Base-by-base conservation (phyloP, 106 monocot species). In the Ottelia alismoides region DNA sequence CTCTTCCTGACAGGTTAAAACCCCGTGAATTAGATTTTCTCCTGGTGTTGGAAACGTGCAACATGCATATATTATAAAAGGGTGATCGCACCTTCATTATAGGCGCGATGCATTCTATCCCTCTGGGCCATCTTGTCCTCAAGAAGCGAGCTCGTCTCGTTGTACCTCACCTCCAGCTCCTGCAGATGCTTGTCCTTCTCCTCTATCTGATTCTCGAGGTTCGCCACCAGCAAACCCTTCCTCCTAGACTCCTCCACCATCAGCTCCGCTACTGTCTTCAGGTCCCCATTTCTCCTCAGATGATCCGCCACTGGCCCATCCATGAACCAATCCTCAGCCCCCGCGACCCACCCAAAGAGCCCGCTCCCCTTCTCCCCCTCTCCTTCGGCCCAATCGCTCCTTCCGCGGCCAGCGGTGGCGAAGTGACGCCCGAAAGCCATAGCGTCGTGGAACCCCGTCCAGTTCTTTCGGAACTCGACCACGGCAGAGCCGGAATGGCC, bases 361-460 rank as follows among this genome's bases (percentile, higher is more conserved):
- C 40, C 35, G 11, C 2, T 7, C 26, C 26, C 4, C 19, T 11
- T 6, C 31, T 32, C 12, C 29, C 40, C 31, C 27, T 28, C 0
- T 2, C 55, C 45, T 48, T 43, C 75, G 70, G 74, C 27, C 59
- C 59, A 59, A 53, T 68, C 69, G 16, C 11, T 73, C 58, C 66
- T 73, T 16, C 77, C 76, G 50, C 55, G 53, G 32, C 66, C 56
- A 45, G 49, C 44, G 0, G 69, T 49, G 24, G 79, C 71, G 48
- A 76, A 86, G 53, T 86, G 20, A 14, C 72, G 78, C 32, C 82
- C 78, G 50, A 92, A 92, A 12, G 68, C 65, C 72, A 86, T 68
- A 3, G 82, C 92, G 58, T 86, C 52, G 28, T 58, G 67, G 56
- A 82, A 86, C 6, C 92, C 92, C 51, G 3, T 65, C 92, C 92